Percentiles rank a stretch among this genome's conserved stretches.
Evolutionary conservation across 768 basidiomycete genomes (phyloP).

Genomic region (Boletus subparvulus): DNA sequence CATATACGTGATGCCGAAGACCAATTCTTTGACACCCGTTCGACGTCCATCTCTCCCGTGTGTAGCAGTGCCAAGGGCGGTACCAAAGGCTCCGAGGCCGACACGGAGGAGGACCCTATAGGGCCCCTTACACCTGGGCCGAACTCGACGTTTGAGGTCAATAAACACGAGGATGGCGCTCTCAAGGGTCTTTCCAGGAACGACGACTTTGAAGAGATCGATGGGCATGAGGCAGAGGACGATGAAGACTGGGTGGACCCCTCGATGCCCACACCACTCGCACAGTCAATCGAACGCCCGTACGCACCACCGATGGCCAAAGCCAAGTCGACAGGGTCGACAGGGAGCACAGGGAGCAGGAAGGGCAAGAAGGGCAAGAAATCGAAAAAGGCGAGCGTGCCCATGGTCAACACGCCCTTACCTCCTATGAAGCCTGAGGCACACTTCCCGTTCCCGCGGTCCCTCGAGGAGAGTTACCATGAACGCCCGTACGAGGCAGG

Average conservation of each 20-base stretch:
- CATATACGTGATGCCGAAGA: constrained; percentile 37
- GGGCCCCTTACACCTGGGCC: constrained; percentile 72
- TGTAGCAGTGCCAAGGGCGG: constrained; percentile 35
- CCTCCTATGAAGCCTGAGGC: constrained; percentile 31
- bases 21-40: constrained; percentile 57
- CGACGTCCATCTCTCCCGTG: constrained; percentile 45
- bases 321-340: constrained; percentile 28
- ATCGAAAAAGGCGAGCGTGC: constrained; percentile 35
- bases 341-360: constrained; percentile 23
- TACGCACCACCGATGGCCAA: constrained; percentile 30
- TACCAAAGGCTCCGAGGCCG: constrained; percentile 52
- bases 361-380: constrained; percentile 39
- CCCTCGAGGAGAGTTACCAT: constrained; percentile 40
- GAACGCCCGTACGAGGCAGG: constrained; percentile 22
- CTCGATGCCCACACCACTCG: constrained; percentile 43
- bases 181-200: constrained; percentile 28
- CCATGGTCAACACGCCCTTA: constrained; percentile 39
- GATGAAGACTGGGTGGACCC: constrained; percentile 72
- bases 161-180: constrained; percentile 16
- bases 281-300: constrained; percentile 22
- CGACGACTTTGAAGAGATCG: constrained; percentile 30
- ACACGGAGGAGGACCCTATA: constrained; percentile 71
- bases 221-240: constrained; percentile 33
- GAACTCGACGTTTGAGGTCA: constrained; percentile 30
- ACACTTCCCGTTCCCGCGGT: constrained; percentile 67